Evolutionary conservation across 2,329 filamentous ascomycete species (phyloP).

Genomic region (Dactylellina leptospora): DNA sequence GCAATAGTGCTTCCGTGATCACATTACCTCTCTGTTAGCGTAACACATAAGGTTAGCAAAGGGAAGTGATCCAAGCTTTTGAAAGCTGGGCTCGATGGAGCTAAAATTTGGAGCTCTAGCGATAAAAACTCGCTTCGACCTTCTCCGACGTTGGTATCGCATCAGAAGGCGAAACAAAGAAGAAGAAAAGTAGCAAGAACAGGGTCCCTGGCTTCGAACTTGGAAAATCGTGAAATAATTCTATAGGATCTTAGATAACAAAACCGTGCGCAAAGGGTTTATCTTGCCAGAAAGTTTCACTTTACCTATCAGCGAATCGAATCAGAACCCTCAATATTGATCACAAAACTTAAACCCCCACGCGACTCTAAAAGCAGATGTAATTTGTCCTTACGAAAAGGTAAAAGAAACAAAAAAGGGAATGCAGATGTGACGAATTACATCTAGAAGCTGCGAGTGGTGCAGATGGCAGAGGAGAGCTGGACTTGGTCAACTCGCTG

Average conservation of each 20-base stretch:
- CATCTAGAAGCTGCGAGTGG: not conserved
- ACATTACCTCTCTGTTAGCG: constrained; percentile 43
- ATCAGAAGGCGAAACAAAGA: constrained; percentile 11
- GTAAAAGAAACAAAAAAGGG: constrained; percentile 8
- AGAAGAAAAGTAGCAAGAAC: constrained; percentile 6
- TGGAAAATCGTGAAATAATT: not conserved
- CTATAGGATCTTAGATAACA: constrained; percentile 23
- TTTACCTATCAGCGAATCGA: constrained; percentile 45
- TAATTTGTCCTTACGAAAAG: constrained; percentile 1
- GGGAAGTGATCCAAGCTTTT: not conserved
- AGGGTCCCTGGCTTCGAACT: constrained; percentile 16
- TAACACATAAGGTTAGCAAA: constrained; percentile 22
- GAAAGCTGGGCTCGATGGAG: too few species aligned
- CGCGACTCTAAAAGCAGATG: constrained; percentile 5
- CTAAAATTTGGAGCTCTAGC: constrained; percentile 22
- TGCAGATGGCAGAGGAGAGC: not conserved
- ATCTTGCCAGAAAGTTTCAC: constrained; percentile 12
- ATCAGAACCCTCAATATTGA: too few species aligned
- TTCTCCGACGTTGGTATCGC: constrained; percentile 12
- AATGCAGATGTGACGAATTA: constrained; percentile 40
- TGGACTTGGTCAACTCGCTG: constrained; percentile 4
- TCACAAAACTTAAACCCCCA: constrained; percentile 20
- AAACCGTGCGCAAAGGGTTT: constrained; percentile 15
- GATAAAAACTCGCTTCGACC: constrained; percentile 25
- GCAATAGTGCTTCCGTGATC: constrained; percentile 12